These are phyloP conservation scores for Termitomyces sp. DNA, from an alignment of 768 basidiomycete species.

Conservation along the genomic window DNA sequence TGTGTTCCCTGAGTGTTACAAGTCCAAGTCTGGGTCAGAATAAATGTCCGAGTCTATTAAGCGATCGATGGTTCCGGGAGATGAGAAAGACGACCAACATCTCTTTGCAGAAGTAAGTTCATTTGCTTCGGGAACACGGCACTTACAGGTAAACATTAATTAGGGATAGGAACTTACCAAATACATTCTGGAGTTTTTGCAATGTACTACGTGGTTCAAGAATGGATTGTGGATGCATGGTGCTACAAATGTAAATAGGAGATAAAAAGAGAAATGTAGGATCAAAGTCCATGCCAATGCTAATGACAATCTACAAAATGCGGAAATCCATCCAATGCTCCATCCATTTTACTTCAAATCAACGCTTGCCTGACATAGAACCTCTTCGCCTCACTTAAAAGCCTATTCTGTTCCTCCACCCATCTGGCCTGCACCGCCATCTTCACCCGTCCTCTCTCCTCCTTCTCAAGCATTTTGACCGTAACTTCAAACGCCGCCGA, in stretches of 20 bases:
- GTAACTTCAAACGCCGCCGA: constrained; percentile 72
- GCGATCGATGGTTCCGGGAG: too few species aligned
- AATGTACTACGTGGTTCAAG: neutral
- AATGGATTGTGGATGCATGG: neutral
- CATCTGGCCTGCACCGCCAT: constrained; percentile 50
- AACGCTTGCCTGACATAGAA: constrained; percentile 35
- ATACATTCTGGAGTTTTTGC: neutral
- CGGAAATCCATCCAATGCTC: too few species aligned
- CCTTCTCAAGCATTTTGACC: constrained; percentile 65
- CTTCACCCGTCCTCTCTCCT: constrained; percentile 52
- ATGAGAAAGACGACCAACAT: too few species aligned
- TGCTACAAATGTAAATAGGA: neutral
- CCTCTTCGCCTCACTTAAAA: constrained; percentile 31
- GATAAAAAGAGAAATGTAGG: too few species aligned
- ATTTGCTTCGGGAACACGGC: too few species aligned
- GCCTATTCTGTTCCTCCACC: constrained; percentile 37
- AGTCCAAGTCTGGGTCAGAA: too few species aligned
- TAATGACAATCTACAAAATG: neutral
- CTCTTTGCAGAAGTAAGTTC: too few species aligned
- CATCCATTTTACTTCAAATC: constrained; percentile 7
- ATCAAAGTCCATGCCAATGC: constrained; percentile 2
- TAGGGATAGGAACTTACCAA: too few species aligned
- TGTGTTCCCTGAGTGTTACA: too few species aligned
- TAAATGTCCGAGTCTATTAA: too few species aligned
- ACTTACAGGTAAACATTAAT: too few species aligned